These are phyloP conservation scores for Cutaneotrichosporon arboriforme DNA, from an alignment of 1,284 basidiomycete species.

Conservation along the genomic window DNA sequence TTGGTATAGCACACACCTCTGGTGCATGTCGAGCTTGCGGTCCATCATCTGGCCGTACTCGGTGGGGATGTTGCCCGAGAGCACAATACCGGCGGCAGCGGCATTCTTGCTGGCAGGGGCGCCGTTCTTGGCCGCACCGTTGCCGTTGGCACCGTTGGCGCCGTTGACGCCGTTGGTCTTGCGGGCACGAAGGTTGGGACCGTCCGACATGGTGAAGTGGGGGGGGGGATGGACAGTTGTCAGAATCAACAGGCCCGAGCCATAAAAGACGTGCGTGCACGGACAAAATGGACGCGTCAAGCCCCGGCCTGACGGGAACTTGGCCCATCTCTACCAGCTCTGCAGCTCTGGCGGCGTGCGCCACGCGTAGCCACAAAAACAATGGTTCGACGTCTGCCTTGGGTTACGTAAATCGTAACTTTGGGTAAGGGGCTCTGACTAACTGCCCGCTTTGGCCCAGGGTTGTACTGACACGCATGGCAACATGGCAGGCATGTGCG, in stretches of 20 bases:
- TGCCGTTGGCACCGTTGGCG: slow-evolving; percentile 8
- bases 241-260: not conserved
- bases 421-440: not conserved
- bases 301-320: no score
- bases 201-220: not conserved
- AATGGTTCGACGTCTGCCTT: slow-evolving; percentile 2
- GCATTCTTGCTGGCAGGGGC: not conserved
- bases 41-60: slow-evolving; percentile 66
- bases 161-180: slow-evolving; percentile 16
- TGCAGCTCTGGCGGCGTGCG: no score
- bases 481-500: no score
- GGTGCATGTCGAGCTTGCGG: slow-evolving; percentile 68
- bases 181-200: slow-evolving; percentile 26
- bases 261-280: no score
- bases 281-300: not conserved
- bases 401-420: not conserved
- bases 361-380: not conserved
- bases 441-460: not conserved
- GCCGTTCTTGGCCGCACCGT: slow-evolving; percentile 4
- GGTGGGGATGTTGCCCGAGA: slow-evolving; percentile 44
- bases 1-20: slow-evolving; percentile 52
- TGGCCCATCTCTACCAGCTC: no score
- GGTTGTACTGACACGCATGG: no score
- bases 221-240: not conserved
- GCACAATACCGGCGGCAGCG: slow-evolving; percentile 15